Evolutionary conservation across 1,284 basidiomycete genomes (phyloP), one percentile per base, ranked within the genome.

Genomic region (Phellopilus nigrolimitatus): DNA sequence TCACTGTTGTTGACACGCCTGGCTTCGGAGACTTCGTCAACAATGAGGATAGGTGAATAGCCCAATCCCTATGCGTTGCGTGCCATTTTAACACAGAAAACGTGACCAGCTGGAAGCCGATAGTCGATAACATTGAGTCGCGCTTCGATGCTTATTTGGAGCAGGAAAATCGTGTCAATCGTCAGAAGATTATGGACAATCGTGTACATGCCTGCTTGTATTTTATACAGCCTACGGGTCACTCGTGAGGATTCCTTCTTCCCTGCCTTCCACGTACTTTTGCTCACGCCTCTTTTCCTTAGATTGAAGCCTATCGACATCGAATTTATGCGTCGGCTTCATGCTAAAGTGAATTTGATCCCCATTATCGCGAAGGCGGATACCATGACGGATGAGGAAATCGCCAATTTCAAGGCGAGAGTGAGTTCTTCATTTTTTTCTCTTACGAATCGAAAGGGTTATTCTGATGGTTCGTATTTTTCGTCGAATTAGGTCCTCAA

Each of bases 21-120:
- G 93, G 94, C 25, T 97, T 95, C 62, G 94, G 94, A 53, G 94
- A 97, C 70, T 97, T 94, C 68, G 92, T 97, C 66, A 97, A 97
- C 78, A 98, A 97, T 68, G 91, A 95, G 60, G 91, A 95, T 62
- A 92, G 91, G 91, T 91, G 62, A 53, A 58, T 60, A 37, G n/a
- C 34, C 15, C 34, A 37, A n/a, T n/a, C n/a, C n/a, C 58, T 51
- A 47, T 38, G 38, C 30, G 46, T 38, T 55, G 49, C 52, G 38
- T 21, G 36, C 27, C 27, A 12, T 19, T 53, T 37, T 21, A 38
- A n/a, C n/a, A n/a, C 60, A 56, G 43, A 33, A 47, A 30, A 34
- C 48, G n/a, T 28, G 24, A 24, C 33, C 60, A 93, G 92, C 69
- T 98, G 95, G 95, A 95, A 91, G 70, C 95, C 95, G 48, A 95